Evolutionary conservation across 129 eudicot species (phyloP).

Genomic region (Tagetes erecta): DNA sequence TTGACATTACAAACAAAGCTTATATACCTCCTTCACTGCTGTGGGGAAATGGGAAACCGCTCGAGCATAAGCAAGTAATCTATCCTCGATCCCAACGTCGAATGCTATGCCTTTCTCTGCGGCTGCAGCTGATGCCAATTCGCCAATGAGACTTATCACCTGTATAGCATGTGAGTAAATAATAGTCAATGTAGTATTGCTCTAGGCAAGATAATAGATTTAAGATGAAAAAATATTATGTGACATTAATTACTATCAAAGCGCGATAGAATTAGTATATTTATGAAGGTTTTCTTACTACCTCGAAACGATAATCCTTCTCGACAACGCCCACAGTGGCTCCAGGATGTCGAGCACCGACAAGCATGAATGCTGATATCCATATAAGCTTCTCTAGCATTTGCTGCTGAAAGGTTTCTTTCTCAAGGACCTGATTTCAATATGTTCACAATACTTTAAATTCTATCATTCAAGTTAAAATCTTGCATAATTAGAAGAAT

Average conservation of each 20-base stretch:
- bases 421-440: slow-evolving; percentile 69
- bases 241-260: background rate
- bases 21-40: slow-evolving; percentile 98
- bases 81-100: slow-evolving; percentile 73
- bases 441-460: background rate
- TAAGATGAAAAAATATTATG: background rate
- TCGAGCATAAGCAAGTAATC: slow-evolving; percentile 85
- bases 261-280: background rate
- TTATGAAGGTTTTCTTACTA: slow-evolving; percentile 38
- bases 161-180: slow-evolving; percentile 25
- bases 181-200: no score
- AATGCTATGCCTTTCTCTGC: slow-evolving; percentile 75
- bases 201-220: background rate
- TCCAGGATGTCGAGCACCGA: slow-evolving; percentile 97
- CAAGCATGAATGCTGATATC: slow-evolving; percentile 98
- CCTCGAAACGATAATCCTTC: slow-evolving; percentile 86
- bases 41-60: slow-evolving; percentile 99
- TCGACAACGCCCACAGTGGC: slow-evolving; percentile 93
- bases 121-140: slow-evolving; percentile 84
- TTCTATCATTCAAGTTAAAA: background rate
- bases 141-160: slow-evolving; percentile 79
- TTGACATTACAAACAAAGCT: background rate
- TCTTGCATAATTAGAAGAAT: background rate
- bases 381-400: slow-evolving; percentile 98
- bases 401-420: slow-evolving; percentile 84